Conservation (phyloP, 306 rosid species). For the Fragaria ananassa region DNA sequence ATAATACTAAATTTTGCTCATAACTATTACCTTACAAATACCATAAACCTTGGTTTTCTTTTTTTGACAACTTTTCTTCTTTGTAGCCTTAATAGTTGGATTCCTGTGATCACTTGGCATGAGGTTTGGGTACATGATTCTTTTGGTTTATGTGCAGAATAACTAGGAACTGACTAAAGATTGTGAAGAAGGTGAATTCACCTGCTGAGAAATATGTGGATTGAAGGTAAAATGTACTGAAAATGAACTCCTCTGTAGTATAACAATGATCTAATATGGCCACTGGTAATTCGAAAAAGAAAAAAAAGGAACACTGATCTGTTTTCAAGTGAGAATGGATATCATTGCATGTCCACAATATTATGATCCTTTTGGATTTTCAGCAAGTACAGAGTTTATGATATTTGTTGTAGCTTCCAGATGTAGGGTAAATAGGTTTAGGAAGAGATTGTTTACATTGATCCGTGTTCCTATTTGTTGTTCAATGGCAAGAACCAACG, state of each 20-base stretch:
- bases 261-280: conserved; percentile 41
- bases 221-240: conserved; percentile 51
- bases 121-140: conserved; percentile 12
- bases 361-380: conserved; percentile 5
- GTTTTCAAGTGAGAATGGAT: conserved; percentile 36
- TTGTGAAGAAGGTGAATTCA: conserved; percentile 70
- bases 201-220: conserved; percentile 52
- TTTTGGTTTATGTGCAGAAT: conserved; percentile 47
- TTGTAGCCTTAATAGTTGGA: background rate
- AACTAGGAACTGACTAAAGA: conserved; percentile 59
- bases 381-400: conserved; percentile 1
- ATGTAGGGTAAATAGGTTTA: conserved; percentile 28
- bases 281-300: conserved; percentile 31
- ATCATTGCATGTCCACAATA: conserved; percentile 27
- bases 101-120: background rate
- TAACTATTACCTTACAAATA: background rate
- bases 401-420: conserved; percentile 15
- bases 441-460: conserved; percentile 26
- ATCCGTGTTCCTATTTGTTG: conserved; percentile 16
- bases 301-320: conserved; percentile 21
- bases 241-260: conserved; percentile 48
- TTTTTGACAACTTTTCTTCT: background rate
- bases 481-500: background rate
- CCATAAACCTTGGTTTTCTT: background rate
- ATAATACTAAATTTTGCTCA: background rate